Base-by-base conservation (phyloP, 1,284 basidiomycete species). In the Ganoderma resinaceum region DNA sequence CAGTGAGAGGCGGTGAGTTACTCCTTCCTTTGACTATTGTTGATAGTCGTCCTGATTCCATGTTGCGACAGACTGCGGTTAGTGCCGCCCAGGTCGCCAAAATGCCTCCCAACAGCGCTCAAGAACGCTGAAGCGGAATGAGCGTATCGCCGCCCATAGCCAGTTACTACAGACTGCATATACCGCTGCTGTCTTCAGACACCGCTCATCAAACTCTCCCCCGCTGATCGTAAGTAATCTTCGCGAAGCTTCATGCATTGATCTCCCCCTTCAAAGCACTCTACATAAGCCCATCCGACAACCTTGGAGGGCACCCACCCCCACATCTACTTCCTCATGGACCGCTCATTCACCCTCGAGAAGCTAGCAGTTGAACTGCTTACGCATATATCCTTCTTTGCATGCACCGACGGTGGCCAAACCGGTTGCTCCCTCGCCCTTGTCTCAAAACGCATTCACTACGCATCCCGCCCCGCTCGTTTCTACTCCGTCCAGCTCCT, bases 361-460 rank as follows among this genome's bases (percentile, higher is more conserved):
- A 72, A 66, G 43, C 61, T 72, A 12, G 71, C 71, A 62, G 69
- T 72, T 31, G 71, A 72, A 61, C 69, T 72, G 60, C 63, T 72
- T 33, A 70, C 71, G 2, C 58, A 66, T 63, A 69, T 72, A 3
- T 66, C 64, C 12, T 67, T 69, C 63, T 70, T 64, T 35, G 69
- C 71, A 16, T 72, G 71, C 61, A 70, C 67, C 37, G 71, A 72
- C 53, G 71, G 71, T 33, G 71, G 71, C 23, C 37, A 61, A 29
- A 72, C 69, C 2, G 71, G 71, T 9, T 70, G 69, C 49, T 40
- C 65, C 2, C 66, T 72, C 23, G 66, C 71, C 2, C 69, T 72
- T 29, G 69, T 72, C 61, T 72, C 71, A 38, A 68, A 66, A 58
- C 71, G 69, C 63, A 66, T 72, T 42, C 65, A 62, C 61, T 64